phyloP scores from a whole-genome alignment of 805 yeast species.

The Cyberlindnera samutprakarnensis region DNA sequence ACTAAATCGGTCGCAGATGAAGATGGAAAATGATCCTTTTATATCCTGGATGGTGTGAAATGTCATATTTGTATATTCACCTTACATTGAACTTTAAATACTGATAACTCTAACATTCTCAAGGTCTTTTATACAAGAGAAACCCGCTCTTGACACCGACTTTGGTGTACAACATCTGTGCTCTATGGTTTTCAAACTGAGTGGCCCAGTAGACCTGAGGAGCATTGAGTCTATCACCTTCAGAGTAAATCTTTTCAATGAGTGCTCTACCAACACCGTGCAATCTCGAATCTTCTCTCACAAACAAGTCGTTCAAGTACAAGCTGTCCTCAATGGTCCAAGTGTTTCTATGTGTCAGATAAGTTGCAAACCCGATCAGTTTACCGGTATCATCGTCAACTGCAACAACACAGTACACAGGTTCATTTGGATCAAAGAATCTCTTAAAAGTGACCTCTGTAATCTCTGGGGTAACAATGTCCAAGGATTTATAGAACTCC shows the following conservation, averaged over 20 bases:
- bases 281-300: conserved; percentile 2
- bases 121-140: conserved; percentile 1
- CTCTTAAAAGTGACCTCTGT: conserved; percentile 1
- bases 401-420: conserved; percentile 1
- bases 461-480: conserved; percentile 1
- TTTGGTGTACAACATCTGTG: conserved; percentile 1
- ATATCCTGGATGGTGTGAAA: too few species aligned
- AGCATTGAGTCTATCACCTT: conserved; percentile 1
- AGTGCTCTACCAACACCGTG: conserved; percentile 2
- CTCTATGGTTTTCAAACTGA: conserved; percentile 3
- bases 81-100: too few species aligned
- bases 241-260: conserved; percentile 1
- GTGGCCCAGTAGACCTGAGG: conserved; percentile 2
- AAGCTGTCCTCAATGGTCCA: conserved; percentile 1
- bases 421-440: conserved; percentile 3
- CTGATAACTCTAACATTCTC: too few species aligned
- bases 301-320: conserved; percentile 2
- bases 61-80: too few species aligned
- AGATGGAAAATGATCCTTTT: too few species aligned
- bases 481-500: conserved; percentile 2
- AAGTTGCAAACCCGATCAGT: conserved; percentile 2
- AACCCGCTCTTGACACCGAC: conserved; percentile 3
- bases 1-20: too few species aligned
- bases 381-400: conserved; percentile 1
- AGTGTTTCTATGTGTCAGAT: conserved; percentile 2